These are phyloP conservation scores for Meira nashicola DNA, from an alignment of 1,284 basidiomycete genomes.

Conservation along the genomic window DNA sequence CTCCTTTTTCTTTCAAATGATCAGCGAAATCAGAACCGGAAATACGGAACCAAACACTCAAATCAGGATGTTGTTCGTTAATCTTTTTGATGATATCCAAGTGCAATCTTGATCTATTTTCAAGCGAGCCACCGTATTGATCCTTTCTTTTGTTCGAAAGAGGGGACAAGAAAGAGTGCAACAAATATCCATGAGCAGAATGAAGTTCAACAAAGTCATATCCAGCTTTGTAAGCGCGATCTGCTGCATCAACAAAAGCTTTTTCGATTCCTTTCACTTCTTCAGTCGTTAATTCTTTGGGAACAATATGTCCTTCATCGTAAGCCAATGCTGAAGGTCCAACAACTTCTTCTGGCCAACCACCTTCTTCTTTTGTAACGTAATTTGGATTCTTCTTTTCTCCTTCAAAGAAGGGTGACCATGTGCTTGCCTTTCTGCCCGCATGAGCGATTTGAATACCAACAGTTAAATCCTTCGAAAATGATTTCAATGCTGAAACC, in stretches of 20 bases:
- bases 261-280: conserved; percentile 64
- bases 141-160: conserved; percentile 47
- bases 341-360: conserved; percentile 67
- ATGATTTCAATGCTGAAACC: conserved; percentile 66
- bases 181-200: conserved; percentile 60
- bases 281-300: conserved; percentile 61
- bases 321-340: conserved; percentile 64
- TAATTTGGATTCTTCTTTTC: conserved; percentile 19
- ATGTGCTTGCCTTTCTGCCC: conserved; percentile 65
- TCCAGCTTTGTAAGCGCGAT: conserved; percentile 56
- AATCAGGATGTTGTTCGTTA: conserved; percentile 37
- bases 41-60: conserved; percentile 47
- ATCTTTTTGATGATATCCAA: conserved; percentile 31
- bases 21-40: conserved; percentile 45
- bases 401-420: conserved; percentile 55
- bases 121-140: conserved; percentile 48
- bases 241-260: conserved; percentile 64
- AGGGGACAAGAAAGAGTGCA: conserved; percentile 57
- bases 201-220: conserved; percentile 71
- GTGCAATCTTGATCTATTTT: conserved; percentile 38
- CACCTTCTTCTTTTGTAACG: conserved; percentile 54
- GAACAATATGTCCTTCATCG: conserved; percentile 57
- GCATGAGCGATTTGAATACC: conserved; percentile 77
- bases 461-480: conserved; percentile 62
- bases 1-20: conserved; percentile 17